Evolutionary conservation across 2,329 filamentous ascomycete genomes (phyloP).

Genomic region (Fusarium beomiforme): DNA sequence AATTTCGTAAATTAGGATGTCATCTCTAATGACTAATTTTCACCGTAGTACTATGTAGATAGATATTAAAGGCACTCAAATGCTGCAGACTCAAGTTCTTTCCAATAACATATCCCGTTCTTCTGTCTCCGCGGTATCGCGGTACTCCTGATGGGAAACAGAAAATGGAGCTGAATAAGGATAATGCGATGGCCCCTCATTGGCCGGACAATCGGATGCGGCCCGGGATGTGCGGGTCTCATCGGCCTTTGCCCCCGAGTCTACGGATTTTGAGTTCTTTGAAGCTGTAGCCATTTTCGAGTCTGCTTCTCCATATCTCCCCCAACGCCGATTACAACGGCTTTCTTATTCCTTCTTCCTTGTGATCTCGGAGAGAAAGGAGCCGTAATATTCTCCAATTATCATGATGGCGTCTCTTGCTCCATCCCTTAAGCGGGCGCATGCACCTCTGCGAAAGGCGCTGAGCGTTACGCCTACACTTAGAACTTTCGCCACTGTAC

Average conservation of each 20-base stretch:
- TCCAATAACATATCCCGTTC: neutral
- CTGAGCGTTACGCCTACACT: constrained; percentile 47
- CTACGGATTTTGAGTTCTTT: constrained; percentile 37
- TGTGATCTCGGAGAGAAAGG: constrained; percentile 1
- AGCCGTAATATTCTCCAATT: neutral
- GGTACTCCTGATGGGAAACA: constrained; percentile 7
- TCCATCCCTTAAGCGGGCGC: constrained; percentile 54
- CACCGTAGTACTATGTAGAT: no score
- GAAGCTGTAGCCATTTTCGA: constrained; percentile 35
- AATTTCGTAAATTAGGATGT: neutral
- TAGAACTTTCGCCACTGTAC: constrained; percentile 60
- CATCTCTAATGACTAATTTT: neutral
- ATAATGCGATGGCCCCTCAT: constrained; percentile 29
- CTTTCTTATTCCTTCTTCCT: neutral
- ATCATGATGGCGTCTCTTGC: constrained; percentile 52
- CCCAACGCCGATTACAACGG: constrained; percentile 17
- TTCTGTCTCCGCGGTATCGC: neutral
- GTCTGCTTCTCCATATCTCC: constrained; percentile 4
- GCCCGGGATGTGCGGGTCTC: constrained; percentile 39
- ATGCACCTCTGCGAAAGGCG: constrained; percentile 55
- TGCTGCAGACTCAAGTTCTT: neutral
- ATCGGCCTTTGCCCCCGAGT: constrained; percentile 43
- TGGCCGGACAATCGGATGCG: constrained; percentile 25
- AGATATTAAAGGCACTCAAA: neutral
- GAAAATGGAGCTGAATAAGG: constrained; percentile 19